Percentiles rank a stretch among this genome's conserved stretches.
Conservation (phyloP, 2,329 filamentous ascomycete species). For the Fusarium multiceps region DNA sequence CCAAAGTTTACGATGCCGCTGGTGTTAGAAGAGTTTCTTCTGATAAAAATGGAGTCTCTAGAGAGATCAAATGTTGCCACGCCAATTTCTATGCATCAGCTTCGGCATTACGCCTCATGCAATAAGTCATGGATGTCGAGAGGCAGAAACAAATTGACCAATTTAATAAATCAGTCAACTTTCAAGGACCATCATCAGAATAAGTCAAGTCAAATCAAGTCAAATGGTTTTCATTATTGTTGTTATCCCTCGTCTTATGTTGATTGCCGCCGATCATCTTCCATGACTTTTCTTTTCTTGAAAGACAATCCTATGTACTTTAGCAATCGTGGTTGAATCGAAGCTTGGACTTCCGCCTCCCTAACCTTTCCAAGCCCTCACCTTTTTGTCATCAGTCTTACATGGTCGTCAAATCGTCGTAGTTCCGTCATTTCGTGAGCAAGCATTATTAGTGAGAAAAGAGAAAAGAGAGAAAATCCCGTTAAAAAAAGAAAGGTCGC, state of each 20-base stretch:
- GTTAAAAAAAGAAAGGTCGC: constrained; percentile 39
- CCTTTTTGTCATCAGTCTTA: constrained; percentile 33
- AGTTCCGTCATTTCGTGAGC: constrained; percentile 32
- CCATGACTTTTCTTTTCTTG: not conserved
- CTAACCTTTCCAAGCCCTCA: constrained; percentile 4
- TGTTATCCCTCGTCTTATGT: constrained; percentile 20
- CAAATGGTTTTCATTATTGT: constrained; percentile 14
- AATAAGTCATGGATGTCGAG: not conserved
- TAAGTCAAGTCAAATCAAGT: not conserved
- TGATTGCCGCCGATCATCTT: constrained; percentile 10
- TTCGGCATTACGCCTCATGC: not conserved
- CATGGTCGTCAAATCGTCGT: constrained; percentile 27
- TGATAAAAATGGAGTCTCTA: not conserved
- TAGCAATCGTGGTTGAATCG: constrained; percentile 1
- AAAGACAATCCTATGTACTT: not conserved
- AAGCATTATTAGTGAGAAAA: constrained; percentile 30
- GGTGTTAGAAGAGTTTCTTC: constrained; percentile 16
- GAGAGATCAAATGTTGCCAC: constrained; percentile 11
- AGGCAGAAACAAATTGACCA: not conserved
- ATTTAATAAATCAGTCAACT: not conserved
- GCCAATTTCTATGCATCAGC: constrained; percentile 1
- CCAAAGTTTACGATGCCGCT: constrained; percentile 3
- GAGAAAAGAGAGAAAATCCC: constrained; percentile 32
- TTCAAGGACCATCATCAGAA: not conserved
- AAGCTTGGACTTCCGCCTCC: constrained; percentile 1